phyloP scores from a whole-genome alignment of 371 early-diverging fungal species.

The Parasitella parasitica region DNA sequence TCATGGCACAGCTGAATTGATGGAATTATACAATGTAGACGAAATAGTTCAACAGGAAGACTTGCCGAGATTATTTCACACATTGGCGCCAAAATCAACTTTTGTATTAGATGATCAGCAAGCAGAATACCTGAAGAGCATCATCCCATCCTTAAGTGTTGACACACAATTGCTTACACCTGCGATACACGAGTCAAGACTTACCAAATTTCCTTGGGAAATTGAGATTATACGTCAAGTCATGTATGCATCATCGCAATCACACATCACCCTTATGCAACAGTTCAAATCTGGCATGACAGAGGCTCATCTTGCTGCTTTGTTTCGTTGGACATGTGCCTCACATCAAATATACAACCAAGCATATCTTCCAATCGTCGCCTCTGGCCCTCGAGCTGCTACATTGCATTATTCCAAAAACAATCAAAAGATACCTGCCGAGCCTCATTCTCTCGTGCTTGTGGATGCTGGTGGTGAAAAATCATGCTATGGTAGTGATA shows the following conservation, averaged over 20 bases:
- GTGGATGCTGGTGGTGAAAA: conserved; percentile 84
- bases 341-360: conserved; percentile 45
- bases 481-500: conserved; percentile 76
- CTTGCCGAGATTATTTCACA: conserved; percentile 24
- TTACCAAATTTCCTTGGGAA: conserved; percentile 55
- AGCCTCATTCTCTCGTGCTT: conserved; percentile 50
- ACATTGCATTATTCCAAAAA: conserved; percentile 61
- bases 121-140: background rate
- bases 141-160: background rate
- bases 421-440: conserved; percentile 34
- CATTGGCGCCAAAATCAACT: conserved; percentile 25
- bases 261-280: conserved; percentile 49
- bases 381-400: conserved; percentile 54
- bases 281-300: conserved; percentile 45
- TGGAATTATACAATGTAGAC: conserved; percentile 46
- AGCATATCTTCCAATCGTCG: conserved; percentile 64
- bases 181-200: conserved; percentile 46
- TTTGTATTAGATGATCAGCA: conserved; percentile 16
- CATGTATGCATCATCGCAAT: conserved; percentile 35
- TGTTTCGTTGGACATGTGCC: conserved; percentile 57
- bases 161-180: conserved; percentile 6
- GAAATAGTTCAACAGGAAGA: conserved; percentile 36
- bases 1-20: conserved; percentile 20
- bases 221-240: conserved; percentile 46
- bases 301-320: conserved; percentile 57